Evolutionary conservation across 1,284 basidiomycete genomes (phyloP).

Genomic region (Agroathelia rolfsii): DNA sequence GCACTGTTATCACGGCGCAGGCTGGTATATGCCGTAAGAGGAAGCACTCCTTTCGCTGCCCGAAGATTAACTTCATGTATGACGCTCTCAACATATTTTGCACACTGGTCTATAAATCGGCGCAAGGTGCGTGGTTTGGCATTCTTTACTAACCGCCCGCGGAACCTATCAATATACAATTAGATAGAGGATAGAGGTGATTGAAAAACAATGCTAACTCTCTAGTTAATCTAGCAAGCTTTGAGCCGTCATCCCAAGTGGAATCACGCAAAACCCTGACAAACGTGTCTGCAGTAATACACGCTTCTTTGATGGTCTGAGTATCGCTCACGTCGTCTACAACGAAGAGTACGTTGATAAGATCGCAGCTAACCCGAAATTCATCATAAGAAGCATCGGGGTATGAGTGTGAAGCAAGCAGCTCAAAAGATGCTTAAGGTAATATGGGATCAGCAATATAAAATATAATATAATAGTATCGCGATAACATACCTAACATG

Average conservation of each 20-base stretch:
- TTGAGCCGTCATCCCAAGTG: conserved; percentile 43
- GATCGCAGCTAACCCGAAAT: conserved; percentile 51
- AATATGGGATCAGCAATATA: too few species aligned
- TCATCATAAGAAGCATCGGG: conserved; percentile 48
- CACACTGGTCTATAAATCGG: conserved; percentile 44
- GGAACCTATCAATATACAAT: too few species aligned
- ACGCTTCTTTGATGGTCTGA: conserved; percentile 46
- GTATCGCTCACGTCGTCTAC: conserved; percentile 65
- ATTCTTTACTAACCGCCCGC: conserved; percentile 33
- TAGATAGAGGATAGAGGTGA: too few species aligned
- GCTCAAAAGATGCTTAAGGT: conserved; percentile 48
- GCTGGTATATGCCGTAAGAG: conserved; percentile 38
- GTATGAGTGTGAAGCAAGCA: conserved; percentile 54
- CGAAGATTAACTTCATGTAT: conserved; percentile 50
- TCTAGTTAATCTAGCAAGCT: conserved; percentile 46
- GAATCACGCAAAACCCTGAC: conserved; percentile 42
- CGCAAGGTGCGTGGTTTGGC: conserved; percentile 32
- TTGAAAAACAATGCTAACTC: too few species aligned
- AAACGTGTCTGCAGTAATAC: conserved; percentile 41
- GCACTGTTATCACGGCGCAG: conserved; percentile 61
- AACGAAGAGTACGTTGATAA: conserved; percentile 54
- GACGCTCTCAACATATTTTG: conserved; percentile 48
- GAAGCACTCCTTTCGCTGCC: conserved; percentile 42
- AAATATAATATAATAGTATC: too few species aligned
- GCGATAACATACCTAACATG: too few species aligned